Evolutionary conservation across 2,329 filamentous ascomycete genomes (phyloP).

Genomic region (Fusarium sp.): DNA sequence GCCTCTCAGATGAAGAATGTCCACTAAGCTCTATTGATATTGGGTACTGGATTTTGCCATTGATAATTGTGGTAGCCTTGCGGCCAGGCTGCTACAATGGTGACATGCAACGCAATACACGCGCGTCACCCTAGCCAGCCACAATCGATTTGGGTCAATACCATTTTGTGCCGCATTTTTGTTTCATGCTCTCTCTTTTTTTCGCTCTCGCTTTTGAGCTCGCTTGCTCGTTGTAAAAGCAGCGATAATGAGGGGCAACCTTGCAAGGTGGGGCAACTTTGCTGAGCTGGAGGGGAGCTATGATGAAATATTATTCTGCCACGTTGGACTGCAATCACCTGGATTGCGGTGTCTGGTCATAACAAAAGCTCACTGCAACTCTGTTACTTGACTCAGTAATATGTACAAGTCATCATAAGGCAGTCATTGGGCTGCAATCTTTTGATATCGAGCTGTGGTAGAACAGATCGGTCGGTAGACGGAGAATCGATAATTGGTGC

Average conservation of each 20-base stretch:
- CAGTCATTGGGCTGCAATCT: slow-evolving; percentile 5
- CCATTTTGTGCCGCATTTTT: slow-evolving; percentile 3
- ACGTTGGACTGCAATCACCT: slow-evolving; percentile 32
- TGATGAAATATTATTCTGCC: slow-evolving; percentile 45
- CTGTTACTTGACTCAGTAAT: background rate
- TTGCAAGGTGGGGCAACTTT: slow-evolving; percentile 64
- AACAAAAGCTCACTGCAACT: background rate
- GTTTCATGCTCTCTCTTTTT: background rate
- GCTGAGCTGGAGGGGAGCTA: slow-evolving; percentile 42
- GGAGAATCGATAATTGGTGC: slow-evolving; percentile 36
- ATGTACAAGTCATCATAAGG: slow-evolving; percentile 7
- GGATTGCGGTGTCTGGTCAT: slow-evolving; percentile 10
- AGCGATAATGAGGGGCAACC: slow-evolving; percentile 72
- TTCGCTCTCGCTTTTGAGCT: slow-evolving; percentile 29
- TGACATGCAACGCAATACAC: slow-evolving; percentile 22
- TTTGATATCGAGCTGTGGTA: slow-evolving; percentile 8
- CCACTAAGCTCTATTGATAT: slow-evolving; percentile 37
- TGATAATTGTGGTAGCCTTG: slow-evolving; percentile 37
- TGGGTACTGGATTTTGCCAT: slow-evolving; percentile 6
- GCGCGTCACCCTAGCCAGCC: slow-evolving; percentile 34
- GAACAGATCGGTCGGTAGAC: slow-evolving; percentile 4
- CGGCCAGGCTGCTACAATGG: slow-evolving; percentile 31
- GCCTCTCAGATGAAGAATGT: slow-evolving; percentile 32
- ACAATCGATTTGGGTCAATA: background rate
- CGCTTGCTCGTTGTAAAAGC: slow-evolving; percentile 54